Evolutionary conservation across 805 yeast species (phyloP), one percentile per base, ranked within the genome.

Genomic region (Lachancea dasiensis): DNA sequence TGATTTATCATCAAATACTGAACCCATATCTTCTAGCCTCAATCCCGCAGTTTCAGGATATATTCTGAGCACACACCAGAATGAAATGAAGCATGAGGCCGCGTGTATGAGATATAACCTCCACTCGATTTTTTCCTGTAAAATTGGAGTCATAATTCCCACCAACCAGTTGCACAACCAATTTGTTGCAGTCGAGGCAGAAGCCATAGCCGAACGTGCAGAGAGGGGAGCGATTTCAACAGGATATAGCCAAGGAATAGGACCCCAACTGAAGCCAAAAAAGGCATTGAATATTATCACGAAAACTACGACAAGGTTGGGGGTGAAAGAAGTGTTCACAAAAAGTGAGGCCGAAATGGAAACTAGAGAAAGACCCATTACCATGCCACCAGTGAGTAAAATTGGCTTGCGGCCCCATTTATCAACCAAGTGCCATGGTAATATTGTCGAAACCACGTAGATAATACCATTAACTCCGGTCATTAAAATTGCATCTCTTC

Each of bases 31-130:
- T 56, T 89, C 97, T 39, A 87, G 69, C 18, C 80, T 72, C 34
- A 87, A 76, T 8, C 96, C 96, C 51, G 83, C 86, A 2, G 96
- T 89, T 58, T 89, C 97, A 1, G 96, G 96, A 57, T 82, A 86
- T 31, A 78, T 65, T 39, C 70, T 72, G 63, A 71, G 76, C 9
- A 87, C 95, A 16, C 81, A 77, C 25, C 82, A 58, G 43, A 83
- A 78, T 3, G 95, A 84, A 29, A 80, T 58, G 31, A 78, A 65
- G 62, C 95, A 86, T 21, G 86, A 82, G 18, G 72, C 58, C 1
- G 92, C 90, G 44, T 90, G 96, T 38, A 87, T 72, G 47, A 89
- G 62, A 58, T 89, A 87, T 37, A 92, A 69, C 42, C 79, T 69
- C 95, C 95, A 89, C 21, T 73, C 69, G 50, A 87, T 83, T 5